Evolutionary conservation across 176 grass and related monocot species (phyloP), one percentile per base, ranked within the genome.

Genomic region (Saccharum officinarum): DNA sequence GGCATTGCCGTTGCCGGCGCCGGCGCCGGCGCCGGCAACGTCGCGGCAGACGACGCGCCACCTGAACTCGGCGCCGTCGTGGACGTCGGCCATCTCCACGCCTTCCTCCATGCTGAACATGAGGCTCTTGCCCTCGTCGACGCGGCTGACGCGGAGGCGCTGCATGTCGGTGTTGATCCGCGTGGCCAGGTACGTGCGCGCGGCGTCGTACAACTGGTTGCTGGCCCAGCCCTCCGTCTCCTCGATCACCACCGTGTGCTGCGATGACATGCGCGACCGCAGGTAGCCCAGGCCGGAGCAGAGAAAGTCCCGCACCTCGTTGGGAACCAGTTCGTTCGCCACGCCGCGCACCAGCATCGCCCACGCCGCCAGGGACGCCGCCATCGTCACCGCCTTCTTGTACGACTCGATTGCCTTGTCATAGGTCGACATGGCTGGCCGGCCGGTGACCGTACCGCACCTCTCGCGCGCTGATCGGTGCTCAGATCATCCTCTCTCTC

Each of bases 41-140:
- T 92, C 90, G 13, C 73, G 86, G 78, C 81, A 91, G 80, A 91
- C 37, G 14, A 93, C 65, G 73, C 80, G 86, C 95, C 95, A 97
- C 85, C 36, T 91, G 88, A 94, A 97, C 71, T 94, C 95, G 64
- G 86, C 59, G 45, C 90, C 95, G 1, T 91, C 88, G 14, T 87
- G 93, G 71, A 80, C 83, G 47, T 97, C 95, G 25, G 84, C n/a
- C 95, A 97, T 94, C 95, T 94, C 92, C 84, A 93, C 84, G 13
- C 88, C 95, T 1, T 82, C 81, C 70, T 94, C 92, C 81, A 92
- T 83, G 73, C 86, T 94, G 75, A 97, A 78, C 81, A 89, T 80
- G 57, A 97, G 83, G 86, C 82, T 91, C 84, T 94, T 89, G 36
- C 80, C 61, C 44, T 91, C 92, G 44, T 88, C 92, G 20, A 89